Conservation (phyloP, 805 yeast genomes). For the Kurtzmaniella fragi region DNA sequence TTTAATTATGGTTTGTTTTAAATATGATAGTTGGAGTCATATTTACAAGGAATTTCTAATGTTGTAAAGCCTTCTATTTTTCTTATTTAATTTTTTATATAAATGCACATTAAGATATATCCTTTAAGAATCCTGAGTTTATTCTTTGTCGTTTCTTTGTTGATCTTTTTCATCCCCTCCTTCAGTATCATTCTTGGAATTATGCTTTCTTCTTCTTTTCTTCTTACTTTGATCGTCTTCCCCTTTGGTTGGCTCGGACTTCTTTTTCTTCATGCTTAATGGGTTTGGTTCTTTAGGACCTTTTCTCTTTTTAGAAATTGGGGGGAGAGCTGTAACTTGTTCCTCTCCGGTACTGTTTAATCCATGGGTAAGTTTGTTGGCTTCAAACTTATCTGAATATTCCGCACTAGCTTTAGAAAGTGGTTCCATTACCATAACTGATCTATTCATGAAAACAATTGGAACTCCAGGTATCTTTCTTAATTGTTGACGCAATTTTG, state of each 20-base stretch:
- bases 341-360: slow-evolving; percentile 40
- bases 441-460: slow-evolving; percentile 74
- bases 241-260: slow-evolving; percentile 18
- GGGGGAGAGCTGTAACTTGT: slow-evolving; percentile 28
- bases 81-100: too few relatives aligned
- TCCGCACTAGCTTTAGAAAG: slow-evolving; percentile 61
- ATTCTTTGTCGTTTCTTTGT: too few relatives aligned
- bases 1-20: too few relatives aligned
- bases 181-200: too few relatives aligned
- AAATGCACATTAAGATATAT: too few relatives aligned
- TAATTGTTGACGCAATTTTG: slow-evolving; percentile 59
- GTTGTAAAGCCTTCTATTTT: too few relatives aligned
- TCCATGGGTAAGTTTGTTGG: slow-evolving; percentile 67
- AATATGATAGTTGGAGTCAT: too few relatives aligned
- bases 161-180: too few relatives aligned
- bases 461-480: slow-evolving; percentile 89
- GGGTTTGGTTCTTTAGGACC: slow-evolving; percentile 89
- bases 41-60: too few relatives aligned
- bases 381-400: slow-evolving; percentile 46
- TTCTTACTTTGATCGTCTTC: slow-evolving; percentile 6
- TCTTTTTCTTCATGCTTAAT: slow-evolving; percentile 78
- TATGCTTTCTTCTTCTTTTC: slow-evolving; percentile 22
- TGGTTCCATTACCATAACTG: slow-evolving; percentile 97
- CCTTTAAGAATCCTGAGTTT: too few relatives aligned
- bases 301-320: slow-evolving; percentile 43